Base-by-base conservation (phyloP, 805 yeast species). In the Deakozyma indianensis region DNA sequence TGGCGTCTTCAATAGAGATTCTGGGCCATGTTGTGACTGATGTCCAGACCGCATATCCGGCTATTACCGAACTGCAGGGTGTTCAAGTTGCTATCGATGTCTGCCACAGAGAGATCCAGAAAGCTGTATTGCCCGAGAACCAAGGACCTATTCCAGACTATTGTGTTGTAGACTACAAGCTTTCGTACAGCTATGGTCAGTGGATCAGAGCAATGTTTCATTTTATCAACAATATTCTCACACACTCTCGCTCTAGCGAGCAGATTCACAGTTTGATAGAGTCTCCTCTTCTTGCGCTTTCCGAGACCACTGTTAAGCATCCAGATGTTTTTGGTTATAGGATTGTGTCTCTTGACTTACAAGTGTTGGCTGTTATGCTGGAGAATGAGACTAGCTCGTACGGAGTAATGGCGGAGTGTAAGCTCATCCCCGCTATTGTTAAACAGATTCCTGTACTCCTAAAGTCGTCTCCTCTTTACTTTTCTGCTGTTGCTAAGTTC, bases 351-450 rank as follows among this genome's bases (percentile, higher is more conserved):
- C 67, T 74, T 21, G 71, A 83, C 0, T 59, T 88, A 29, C 80
- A 77, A 49, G 73, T 80, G 11, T 70, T 86, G 20, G 73, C 80
- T 35, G 72, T 73, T 11, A 83, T 86, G 48, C 77, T 88, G 23
- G 90, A 88, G 57, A 83, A 81, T 52, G 96, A 90, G 55, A 96
- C 96, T 5, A 86, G 96, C 0, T 84, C 95, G 2, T 88, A 73
- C 55, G 71, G 82, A 2, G 78, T 88, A 38, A 68, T 88, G 51
- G 78, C 75, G 35, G 97, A 88, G 58, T 80, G 94, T 0, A 74
- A 76, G 0, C 75, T 83, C 1, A 75, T 88, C 29, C 81, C 80
- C 42, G 65, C 75, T 2, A 69, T 87, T 29, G 59, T 87, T 43
- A 70, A 71, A 9, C 70, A 78, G 42, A 80, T 81, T 55, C 70